phyloP scores from a whole-genome alignment of 2,329 filamentous ascomycete genomes.

The Botrytis porri region DNA sequence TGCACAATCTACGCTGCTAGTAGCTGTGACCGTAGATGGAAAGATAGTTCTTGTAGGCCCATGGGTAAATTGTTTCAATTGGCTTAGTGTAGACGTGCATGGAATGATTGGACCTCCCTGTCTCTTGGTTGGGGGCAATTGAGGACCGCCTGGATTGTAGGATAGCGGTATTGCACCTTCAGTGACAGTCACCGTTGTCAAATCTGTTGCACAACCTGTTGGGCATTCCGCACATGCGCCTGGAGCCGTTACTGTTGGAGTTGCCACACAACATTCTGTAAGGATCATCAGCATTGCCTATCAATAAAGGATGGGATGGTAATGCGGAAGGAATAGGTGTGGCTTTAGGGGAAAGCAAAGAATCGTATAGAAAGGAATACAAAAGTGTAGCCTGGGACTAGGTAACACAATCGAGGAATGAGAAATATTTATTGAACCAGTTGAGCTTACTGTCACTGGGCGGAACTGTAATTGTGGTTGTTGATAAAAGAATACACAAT shows the following conservation, averaged over 20 bases:
- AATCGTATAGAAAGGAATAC: neutral
- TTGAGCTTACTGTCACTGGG: constrained; percentile 28
- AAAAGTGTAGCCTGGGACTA: neutral
- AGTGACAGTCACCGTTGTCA: constrained; percentile 11
- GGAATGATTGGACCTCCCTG: neutral
- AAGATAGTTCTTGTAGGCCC: constrained; percentile 12
- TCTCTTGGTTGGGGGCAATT: neutral
- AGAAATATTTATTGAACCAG: constrained; percentile 32
- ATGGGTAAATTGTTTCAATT: neutral
- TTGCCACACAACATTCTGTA: constrained; percentile 26
- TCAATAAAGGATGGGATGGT: neutral
- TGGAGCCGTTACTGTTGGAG: constrained; percentile 34
- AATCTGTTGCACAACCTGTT: constrained; percentile 31
- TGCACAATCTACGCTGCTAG: constrained; percentile 14
- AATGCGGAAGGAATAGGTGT: neutral
- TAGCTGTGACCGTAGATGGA: constrained; percentile 7
- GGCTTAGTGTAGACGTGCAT: constrained; percentile 12
- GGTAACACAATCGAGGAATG: neutral
- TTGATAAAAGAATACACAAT: constrained; percentile 24
- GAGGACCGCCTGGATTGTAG: constrained; percentile 10
- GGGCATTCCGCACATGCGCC: constrained; percentile 33
- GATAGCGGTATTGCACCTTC: neutral
- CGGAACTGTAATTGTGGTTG: constrained; percentile 40
- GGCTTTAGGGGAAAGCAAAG: neutral
- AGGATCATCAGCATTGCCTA: neutral